A percentile compares a stretch with the other conserved stretches of the same genome.
Conservation (phyloP, 176 grass and related monocot species). For the Lolium perenne region DNA sequence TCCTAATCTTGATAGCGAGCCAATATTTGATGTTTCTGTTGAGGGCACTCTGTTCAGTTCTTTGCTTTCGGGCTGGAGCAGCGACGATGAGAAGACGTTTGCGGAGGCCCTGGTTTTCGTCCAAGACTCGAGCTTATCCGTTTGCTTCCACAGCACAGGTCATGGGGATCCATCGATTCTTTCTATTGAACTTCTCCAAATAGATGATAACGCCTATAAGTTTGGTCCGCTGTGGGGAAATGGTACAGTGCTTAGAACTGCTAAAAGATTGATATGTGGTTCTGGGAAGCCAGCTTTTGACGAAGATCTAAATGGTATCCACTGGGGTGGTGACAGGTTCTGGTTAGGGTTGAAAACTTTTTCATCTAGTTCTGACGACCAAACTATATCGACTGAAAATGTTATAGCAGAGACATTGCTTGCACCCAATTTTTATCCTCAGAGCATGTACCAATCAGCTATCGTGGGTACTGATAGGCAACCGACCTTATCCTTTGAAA, state of each 20-base stretch:
- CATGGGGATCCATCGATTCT: constrained; percentile 94
- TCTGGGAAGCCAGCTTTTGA: constrained; percentile 91
- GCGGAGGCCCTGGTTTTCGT: constrained; percentile 80
- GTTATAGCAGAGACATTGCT: constrained; percentile 81
- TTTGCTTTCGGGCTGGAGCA: constrained; percentile 86
- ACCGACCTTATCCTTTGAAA: constrained; percentile 73
- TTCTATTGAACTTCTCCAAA: constrained; percentile 96
- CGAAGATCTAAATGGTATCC: constrained; percentile 74
- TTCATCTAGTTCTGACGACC: constrained; percentile 65
- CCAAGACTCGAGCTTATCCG: constrained; percentile 57
- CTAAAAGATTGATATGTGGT: constrained; percentile 86
- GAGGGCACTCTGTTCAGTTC: constrained; percentile 93
- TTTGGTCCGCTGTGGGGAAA: constrained; percentile 64
- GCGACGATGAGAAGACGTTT: constrained; percentile 80
- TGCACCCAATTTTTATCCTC: constrained; percentile 85
- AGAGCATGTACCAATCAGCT: constrained; percentile 83
- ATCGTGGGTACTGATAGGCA: constrained; percentile 77
- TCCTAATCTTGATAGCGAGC: constrained; percentile 78
- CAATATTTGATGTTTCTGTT: constrained; percentile 90
- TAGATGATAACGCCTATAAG: constrained; percentile 82
- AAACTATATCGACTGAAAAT: constrained; percentile 83
- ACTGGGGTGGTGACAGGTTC: constrained; percentile 93
- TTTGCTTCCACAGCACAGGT: constrained; percentile 98
- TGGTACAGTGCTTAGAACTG: constrained; percentile 70
- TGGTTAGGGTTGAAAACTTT: constrained; percentile 79